Percentiles rank a stretch among this genome's conserved stretches.
Evolutionary conservation across 768 basidiomycete genomes (phyloP).

Genomic region (Macrolepiota albuminosa): DNA sequence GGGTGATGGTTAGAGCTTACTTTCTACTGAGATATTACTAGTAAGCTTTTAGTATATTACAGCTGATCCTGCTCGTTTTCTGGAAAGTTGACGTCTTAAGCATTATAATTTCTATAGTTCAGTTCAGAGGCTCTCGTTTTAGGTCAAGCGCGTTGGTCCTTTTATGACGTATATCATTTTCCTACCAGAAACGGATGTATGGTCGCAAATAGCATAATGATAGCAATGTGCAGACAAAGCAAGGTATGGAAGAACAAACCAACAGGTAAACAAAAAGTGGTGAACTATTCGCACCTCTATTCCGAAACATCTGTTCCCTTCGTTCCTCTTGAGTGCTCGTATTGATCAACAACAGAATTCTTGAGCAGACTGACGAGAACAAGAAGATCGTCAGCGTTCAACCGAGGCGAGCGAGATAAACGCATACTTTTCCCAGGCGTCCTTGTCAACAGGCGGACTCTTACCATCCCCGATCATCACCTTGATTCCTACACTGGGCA

Average conservation of each 20-base stretch:
- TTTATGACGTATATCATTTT: background rate
- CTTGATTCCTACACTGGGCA: conserved; percentile 59
- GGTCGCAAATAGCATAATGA: background rate
- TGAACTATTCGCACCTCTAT: background rate
- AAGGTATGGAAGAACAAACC: background rate
- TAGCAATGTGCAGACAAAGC: background rate
- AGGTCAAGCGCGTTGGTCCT: background rate
- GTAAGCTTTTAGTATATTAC: no score
- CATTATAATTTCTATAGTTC: no score
- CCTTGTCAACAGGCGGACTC: conserved; percentile 52
- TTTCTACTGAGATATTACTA: no score
- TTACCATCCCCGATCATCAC: conserved; percentile 67
- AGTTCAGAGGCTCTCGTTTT: no score
- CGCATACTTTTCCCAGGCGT: conserved; percentile 55
- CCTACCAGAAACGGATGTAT: background rate
- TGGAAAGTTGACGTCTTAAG: no score
- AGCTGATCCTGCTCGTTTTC: no score
- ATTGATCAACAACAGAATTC: conserved; percentile 45
- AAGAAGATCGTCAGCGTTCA: background rate
- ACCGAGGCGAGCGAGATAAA: background rate
- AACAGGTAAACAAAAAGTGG: background rate
- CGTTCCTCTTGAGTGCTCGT: conserved; percentile 30
- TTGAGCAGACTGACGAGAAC: conserved; percentile 38
- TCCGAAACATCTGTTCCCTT: conserved; percentile 6
- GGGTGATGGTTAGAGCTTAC: no score